phyloP scores from a whole-genome alignment of 495 filamentous ascomycete species.

The Opeltia flavorubescens region DNA sequence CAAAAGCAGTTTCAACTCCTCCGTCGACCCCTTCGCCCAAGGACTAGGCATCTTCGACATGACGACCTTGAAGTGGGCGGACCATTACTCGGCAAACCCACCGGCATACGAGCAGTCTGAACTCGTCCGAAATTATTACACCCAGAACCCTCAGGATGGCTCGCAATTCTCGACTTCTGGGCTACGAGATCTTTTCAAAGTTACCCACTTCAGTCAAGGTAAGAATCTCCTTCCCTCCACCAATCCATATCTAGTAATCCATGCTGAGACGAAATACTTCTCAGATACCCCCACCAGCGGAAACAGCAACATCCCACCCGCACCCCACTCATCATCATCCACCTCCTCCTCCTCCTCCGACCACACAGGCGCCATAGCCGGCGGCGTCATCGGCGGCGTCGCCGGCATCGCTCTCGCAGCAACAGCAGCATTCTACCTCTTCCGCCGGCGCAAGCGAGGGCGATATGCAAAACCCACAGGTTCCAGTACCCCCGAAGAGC shows the following conservation, averaged over 20 bases:
- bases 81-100: constrained; percentile 6
- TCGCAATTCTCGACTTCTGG: not conserved
- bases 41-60: constrained; percentile 17
- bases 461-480: not conserved
- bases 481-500: not conserved
- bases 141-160: not conserved
- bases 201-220: constrained; percentile 5
- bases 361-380: constrained; percentile 1
- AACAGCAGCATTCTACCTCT: not conserved
- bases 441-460: not conserved
- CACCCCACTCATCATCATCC: not conserved
- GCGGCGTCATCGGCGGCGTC: not conserved
- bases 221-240: no score
- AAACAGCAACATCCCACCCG: no score
- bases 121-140: constrained; percentile 8
- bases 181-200: not conserved
- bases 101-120: constrained; percentile 9
- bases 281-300: no score
- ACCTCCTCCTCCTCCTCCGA: not conserved
- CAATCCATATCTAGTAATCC: no score
- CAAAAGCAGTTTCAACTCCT: constrained; percentile 1
- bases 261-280: no score
- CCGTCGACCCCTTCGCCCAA: constrained; percentile 7
- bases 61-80: constrained; percentile 4
- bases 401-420: not conserved